Percentiles rank a stretch among this genome's conserved stretches.
phyloP scores from a whole-genome alignment of 805 yeast genomes.

The Wickerhamiella alocasiicola region DNA sequence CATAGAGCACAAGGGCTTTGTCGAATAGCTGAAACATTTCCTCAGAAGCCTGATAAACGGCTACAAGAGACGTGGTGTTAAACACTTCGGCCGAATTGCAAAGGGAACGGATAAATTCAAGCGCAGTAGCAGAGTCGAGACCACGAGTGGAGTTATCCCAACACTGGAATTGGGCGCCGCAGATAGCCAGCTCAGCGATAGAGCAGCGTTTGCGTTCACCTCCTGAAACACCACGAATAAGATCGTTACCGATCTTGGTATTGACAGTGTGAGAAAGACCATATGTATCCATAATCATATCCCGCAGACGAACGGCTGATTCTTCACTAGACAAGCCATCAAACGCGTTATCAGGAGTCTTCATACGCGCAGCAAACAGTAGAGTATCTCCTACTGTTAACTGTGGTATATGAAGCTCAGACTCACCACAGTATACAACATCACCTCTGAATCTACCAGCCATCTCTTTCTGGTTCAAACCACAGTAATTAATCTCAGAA shows the following conservation, averaged over 20 bases:
- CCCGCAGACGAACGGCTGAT: conserved; percentile 36
- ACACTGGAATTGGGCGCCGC: conserved; percentile 51
- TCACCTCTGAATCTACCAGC: conserved; percentile 43
- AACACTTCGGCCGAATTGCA: conserved; percentile 46
- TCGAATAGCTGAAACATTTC: conserved; percentile 53
- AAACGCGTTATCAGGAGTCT: conserved; percentile 47
- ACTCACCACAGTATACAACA: conserved; percentile 31
- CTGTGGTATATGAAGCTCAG: conserved; percentile 66
- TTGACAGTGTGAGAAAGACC: conserved; percentile 49
- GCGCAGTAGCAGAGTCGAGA: conserved; percentile 71
- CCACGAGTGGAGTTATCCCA: conserved; percentile 84
- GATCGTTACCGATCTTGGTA: conserved; percentile 50
- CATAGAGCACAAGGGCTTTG: conserved; percentile 47
- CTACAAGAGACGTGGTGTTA: conserved; percentile 47
- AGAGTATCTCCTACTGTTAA: conserved; percentile 64
- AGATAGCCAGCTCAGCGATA: conserved; percentile 61
- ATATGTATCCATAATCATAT: conserved; percentile 40
- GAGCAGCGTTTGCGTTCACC: conserved; percentile 82
- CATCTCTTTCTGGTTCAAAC: conserved; percentile 48
- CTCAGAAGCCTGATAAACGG: conserved; percentile 59
- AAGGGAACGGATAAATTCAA: conserved; percentile 57
- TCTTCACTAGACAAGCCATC: conserved; percentile 35
- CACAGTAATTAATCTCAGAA: conserved; percentile 43
- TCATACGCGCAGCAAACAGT: conserved; percentile 54
- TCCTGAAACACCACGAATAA: conserved; percentile 65